A percentile compares a stretch with the other conserved stretches of the same genome.
Evolutionary conservation across 345 rosid species (phyloP).

Genomic region (Salix exigua): DNA sequence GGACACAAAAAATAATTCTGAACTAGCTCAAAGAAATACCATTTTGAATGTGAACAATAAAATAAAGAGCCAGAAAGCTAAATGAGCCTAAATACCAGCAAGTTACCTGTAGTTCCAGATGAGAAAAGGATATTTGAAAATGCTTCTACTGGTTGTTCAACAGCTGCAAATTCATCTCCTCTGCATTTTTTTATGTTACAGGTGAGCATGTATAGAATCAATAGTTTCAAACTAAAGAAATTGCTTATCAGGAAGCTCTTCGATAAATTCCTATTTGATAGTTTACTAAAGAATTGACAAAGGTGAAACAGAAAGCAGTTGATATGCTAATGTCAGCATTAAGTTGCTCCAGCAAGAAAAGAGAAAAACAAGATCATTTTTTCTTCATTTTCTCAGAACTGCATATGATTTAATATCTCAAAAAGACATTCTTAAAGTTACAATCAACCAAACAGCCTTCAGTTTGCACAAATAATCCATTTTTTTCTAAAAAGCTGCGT

Average conservation of each 20-base stretch:
- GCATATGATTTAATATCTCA: background rate
- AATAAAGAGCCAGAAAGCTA: background rate
- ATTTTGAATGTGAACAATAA: background rate
- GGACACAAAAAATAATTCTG: background rate
- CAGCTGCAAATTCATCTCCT: slow-evolving; percentile 62
- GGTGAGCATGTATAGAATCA: slow-evolving; percentile 3
- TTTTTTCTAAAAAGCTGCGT: background rate
- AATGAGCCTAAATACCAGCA: slow-evolving; percentile 5
- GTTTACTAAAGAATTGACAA: background rate
- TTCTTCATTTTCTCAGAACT: background rate
- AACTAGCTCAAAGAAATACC: background rate
- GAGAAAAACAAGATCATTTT: background rate
- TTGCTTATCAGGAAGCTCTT: slow-evolving; percentile 11
- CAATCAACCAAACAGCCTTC: background rate
- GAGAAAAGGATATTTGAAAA: slow-evolving; percentile 88
- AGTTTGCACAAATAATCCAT: background rate
- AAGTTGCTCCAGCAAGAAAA: background rate
- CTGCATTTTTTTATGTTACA: slow-evolving; percentile 36
- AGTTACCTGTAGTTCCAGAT: slow-evolving; percentile 95
- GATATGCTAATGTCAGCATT: background rate
- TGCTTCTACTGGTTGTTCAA: slow-evolving; percentile 73
- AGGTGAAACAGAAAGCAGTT: background rate
- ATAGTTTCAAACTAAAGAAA: slow-evolving; percentile 4
- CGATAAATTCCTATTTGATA: background rate
- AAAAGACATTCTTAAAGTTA: background rate